Evolutionary conservation across 371 early-diverging fungal species (phyloP).

Genomic region (Smittium mucronatum): DNA sequence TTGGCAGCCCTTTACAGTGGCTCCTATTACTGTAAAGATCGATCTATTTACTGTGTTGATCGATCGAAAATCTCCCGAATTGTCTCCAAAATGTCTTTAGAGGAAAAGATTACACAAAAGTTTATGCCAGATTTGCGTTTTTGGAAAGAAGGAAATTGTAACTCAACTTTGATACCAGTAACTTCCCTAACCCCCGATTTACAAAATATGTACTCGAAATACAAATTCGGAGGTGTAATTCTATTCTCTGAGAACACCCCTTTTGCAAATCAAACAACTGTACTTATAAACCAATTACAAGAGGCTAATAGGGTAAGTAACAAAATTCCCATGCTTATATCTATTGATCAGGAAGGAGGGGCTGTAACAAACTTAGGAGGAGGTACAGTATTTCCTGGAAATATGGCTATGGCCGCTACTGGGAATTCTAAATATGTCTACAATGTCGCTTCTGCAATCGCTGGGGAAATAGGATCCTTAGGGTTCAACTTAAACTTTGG

Average conservation of each 20-base stretch:
- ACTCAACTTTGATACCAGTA: background rate
- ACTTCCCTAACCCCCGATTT: background rate
- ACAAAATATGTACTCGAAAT: background rate
- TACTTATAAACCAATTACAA: slow-evolving; percentile 7
- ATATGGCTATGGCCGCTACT: slow-evolving; percentile 10
- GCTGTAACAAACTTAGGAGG: slow-evolving; percentile 1
- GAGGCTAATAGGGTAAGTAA: background rate
- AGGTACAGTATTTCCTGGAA: slow-evolving; percentile 11
- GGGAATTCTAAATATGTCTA: slow-evolving; percentile 1
- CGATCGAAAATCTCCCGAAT: background rate
- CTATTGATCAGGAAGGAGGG: slow-evolving; percentile 11
- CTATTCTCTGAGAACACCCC: slow-evolving; percentile 12
- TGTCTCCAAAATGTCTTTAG: slow-evolving; percentile 9
- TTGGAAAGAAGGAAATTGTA: slow-evolving; percentile 7
- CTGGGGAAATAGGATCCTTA: background rate
- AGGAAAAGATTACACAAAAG: slow-evolving; percentile 10
- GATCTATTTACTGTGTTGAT: background rate
- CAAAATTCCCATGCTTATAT: slow-evolving; percentile 2
- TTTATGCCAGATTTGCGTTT: slow-evolving; percentile 11
- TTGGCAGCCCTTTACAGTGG: background rate
- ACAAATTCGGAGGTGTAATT: slow-evolving; percentile 11
- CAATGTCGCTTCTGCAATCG: background rate
- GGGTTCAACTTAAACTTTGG: slow-evolving; percentile 9
- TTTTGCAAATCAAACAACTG: background rate
- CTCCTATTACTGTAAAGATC: background rate